Conservation (phyloP, 371 early-diverging fungal genomes). For the Mucor racemosus region DNA sequence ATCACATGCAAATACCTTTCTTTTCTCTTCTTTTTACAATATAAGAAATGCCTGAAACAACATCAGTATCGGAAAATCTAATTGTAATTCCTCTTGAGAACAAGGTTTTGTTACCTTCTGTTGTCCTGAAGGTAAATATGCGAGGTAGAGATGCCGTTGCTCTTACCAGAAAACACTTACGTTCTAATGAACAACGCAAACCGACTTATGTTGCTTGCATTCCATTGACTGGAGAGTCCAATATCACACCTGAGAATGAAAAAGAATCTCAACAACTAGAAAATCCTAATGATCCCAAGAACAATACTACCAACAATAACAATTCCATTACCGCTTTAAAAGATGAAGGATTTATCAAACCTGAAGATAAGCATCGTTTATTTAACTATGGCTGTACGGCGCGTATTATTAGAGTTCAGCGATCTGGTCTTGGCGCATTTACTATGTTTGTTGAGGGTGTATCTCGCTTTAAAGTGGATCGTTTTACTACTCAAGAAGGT, state of each 20-base stretch:
- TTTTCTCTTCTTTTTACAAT: constrained; percentile 2
- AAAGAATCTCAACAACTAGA: background rate
- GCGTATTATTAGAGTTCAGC: constrained; percentile 45
- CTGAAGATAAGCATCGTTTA: constrained; percentile 31
- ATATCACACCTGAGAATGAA: background rate
- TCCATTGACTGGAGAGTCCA: constrained; percentile 20
- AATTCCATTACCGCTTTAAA: constrained; percentile 16
- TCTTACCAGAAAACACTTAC: constrained; percentile 35
- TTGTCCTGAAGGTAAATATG: constrained; percentile 42
- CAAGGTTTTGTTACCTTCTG: constrained; percentile 54
- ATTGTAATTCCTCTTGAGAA: constrained; percentile 49
- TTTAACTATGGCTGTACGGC: constrained; percentile 49
- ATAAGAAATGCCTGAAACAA: constrained; percentile 4
- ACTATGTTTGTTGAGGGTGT: constrained; percentile 48
- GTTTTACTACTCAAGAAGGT: constrained; percentile 20
- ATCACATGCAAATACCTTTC: constrained; percentile 2
- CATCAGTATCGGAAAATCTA: constrained; percentile 17
- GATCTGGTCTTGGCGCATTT: constrained; percentile 45
- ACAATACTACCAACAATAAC: background rate
- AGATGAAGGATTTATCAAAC: constrained; percentile 26
- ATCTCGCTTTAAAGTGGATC: constrained; percentile 38
- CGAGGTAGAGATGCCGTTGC: constrained; percentile 43
- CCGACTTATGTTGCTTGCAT: constrained; percentile 47
- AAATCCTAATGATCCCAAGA: background rate
- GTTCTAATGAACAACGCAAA: constrained; percentile 34